Evolutionary conservation across 2,329 filamentous ascomycete species (phyloP), one percentile per base, ranked within the genome.

Genomic region (Diaporthe eres): DNA sequence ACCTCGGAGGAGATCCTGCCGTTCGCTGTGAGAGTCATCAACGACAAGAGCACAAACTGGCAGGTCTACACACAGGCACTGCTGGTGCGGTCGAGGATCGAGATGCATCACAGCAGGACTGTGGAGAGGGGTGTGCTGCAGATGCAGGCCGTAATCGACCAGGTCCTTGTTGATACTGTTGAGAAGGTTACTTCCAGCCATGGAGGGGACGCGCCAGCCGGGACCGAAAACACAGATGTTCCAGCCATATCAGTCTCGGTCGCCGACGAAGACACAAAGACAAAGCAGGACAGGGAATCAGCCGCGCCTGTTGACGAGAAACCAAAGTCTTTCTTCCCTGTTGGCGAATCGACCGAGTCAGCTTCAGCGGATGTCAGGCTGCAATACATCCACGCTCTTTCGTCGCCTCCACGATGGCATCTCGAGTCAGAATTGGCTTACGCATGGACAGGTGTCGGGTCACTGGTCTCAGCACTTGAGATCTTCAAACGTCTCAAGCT

Each of bases 1-100:
- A 98, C 96, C 0, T 90, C 95, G n/a, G 96, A 98, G 84, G 95
- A 98, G 82, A 96, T 98, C 6, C 85, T 98, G 1, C 97, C 97
- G 0, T 99, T 96, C 82, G 97, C 97, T 0, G 93, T 93, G 2
- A 92, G 97, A 55, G 97, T 98, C 0, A 88, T 99, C 1, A 91
- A 94, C 12, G 95, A 97, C 77, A 96, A 96, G 79, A 94, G 94
- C 61, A 96, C 95, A 0, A 99, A 98, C 83, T 99, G 97, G 97
- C 97, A 98, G 83, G 93, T 98, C 47, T 98, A 98, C 82, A 98
- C 97, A 0, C 96, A 98, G 82, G 97, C 95, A 0, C 87, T 99
- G 12, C 88, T 99, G 0, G 94, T 98, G 2, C 91, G 97, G 60
- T 98, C 95, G 76, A 90, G 97, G 22, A 96, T 98, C 73, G 97